phyloP scores from a whole-genome alignment of 2,329 filamentous ascomycete genomes.

The Camillea tinctor region DNA sequence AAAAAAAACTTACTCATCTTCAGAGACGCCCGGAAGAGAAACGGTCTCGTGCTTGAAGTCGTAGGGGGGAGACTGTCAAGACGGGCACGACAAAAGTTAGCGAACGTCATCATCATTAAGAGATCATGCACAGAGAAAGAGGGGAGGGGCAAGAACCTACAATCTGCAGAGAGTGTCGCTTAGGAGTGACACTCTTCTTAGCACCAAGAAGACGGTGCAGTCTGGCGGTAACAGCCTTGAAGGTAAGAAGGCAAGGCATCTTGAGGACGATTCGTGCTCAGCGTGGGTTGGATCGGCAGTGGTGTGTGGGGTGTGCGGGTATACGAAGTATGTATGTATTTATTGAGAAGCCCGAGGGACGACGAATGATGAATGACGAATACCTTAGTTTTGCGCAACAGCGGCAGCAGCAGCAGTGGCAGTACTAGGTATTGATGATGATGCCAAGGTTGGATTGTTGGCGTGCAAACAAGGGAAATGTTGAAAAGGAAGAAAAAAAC shows the following conservation, averaged over 20 bases:
- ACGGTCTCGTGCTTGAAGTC: conserved; percentile 56
- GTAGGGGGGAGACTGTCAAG: conserved; percentile 54
- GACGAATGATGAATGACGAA: background rate
- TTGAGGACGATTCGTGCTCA: background rate
- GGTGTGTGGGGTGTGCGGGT: background rate
- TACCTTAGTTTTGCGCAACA: no score
- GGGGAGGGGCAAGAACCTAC: conserved; percentile 17
- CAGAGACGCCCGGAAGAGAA: conserved; percentile 52
- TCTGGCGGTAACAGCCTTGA: conserved; percentile 22
- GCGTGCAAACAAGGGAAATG: background rate
- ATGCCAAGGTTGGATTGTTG: background rate
- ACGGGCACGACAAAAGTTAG: background rate
- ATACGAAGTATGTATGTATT: no score
- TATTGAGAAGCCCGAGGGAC: no score
- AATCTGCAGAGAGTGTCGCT: conserved; percentile 28
- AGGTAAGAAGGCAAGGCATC: conserved; percentile 14
- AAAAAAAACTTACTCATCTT: conserved; percentile 54
- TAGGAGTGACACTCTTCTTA: conserved; percentile 15
- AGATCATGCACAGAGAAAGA: background rate
- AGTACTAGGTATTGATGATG: background rate
- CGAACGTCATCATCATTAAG: background rate
- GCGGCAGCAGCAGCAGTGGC: no score
- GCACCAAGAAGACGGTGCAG: conserved; percentile 25
- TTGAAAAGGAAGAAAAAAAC: background rate
- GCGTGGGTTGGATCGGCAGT: background rate